phyloP scores from a whole-genome alignment of 305 asterid genomes.

The Rubia tinctorum region DNA sequence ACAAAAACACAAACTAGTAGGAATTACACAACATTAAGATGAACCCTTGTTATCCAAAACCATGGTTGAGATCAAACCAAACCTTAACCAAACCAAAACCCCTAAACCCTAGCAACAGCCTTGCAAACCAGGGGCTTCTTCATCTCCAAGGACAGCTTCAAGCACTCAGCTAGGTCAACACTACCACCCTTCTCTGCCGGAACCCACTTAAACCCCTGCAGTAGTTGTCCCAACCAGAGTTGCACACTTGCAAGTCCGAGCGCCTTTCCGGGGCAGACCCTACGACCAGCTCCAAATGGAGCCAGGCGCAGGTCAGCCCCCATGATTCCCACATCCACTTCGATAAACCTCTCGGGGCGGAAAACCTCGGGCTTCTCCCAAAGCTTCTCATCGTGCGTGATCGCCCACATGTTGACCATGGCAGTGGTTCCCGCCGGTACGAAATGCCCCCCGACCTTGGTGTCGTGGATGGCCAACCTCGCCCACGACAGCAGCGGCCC shows the following conservation, averaged over 20 bases:
- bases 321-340: slow-evolving; percentile 56
- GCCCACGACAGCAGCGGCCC: slow-evolving; percentile 96
- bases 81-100: slow-evolving; percentile 3
- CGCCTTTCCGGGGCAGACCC: slow-evolving; percentile 79
- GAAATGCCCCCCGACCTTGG: slow-evolving; percentile 47
- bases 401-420: slow-evolving; percentile 93
- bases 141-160: slow-evolving; percentile 76
- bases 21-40: slow-evolving; percentile 1
- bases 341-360: slow-evolving; percentile 60
- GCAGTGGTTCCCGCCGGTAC: slow-evolving; percentile 77
- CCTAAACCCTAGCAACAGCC: slow-evolving; percentile 47
- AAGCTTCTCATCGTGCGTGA: slow-evolving; percentile 47
- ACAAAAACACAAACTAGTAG: neutral
- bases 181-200: slow-evolving; percentile 15
- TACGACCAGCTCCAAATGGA: slow-evolving; percentile 71
- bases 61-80: slow-evolving; percentile 22
- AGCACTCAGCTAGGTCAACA: slow-evolving; percentile 58
- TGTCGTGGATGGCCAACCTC: slow-evolving; percentile 64
- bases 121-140: slow-evolving; percentile 63
- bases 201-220: slow-evolving; percentile 52
- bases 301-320: slow-evolving; percentile 75
- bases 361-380: slow-evolving; percentile 58
- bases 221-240: slow-evolving; percentile 72
- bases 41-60: slow-evolving; percentile 17
- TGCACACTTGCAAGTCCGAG: slow-evolving; percentile 75